phyloP scores from a whole-genome alignment of 208 protist species.

The Crithidia bombi region DNA sequence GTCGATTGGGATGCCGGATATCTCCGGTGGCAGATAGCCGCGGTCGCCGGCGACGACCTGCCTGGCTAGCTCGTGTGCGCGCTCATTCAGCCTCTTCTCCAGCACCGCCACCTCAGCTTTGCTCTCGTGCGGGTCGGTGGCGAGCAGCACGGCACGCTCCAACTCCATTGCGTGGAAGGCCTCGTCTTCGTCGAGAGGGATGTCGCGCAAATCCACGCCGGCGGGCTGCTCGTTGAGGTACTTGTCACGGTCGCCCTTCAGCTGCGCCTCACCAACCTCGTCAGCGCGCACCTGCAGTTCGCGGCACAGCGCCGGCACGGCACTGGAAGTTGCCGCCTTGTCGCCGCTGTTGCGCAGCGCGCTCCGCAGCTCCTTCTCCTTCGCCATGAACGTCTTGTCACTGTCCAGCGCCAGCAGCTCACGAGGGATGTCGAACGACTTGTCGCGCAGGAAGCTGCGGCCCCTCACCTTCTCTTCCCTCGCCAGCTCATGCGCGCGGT shows the following conservation, averaged over 20 bases:
- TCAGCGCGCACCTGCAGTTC: conserved; percentile 59
- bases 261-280: conserved; percentile 47
- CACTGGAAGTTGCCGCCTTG: conserved; percentile 25
- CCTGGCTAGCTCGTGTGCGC: conserved; percentile 50
- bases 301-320: conserved; percentile 39
- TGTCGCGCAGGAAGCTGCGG: conserved; percentile 57
- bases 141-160: conserved; percentile 64
- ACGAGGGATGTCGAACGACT: conserved; percentile 57
- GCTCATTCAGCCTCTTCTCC: conserved; percentile 61
- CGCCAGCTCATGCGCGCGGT: conserved; percentile 66
- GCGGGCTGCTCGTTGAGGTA: conserved; percentile 62
- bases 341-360: conserved; percentile 31
- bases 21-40: conserved; percentile 51
- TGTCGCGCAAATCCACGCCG: conserved; percentile 62
- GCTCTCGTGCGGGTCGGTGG: conserved; percentile 27
- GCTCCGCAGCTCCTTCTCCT: conserved; percentile 53
- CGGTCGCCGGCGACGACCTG: conserved; percentile 45
- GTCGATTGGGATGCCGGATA: conserved; percentile 66
- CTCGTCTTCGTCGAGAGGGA: conserved; percentile 63
- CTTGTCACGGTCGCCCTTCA: conserved; percentile 48
- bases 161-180: conserved; percentile 56
- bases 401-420: conserved; percentile 49
- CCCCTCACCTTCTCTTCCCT: conserved; percentile 42
- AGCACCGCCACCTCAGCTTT: conserved; percentile 27
- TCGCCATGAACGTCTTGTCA: conserved; percentile 48